phyloP scores from a whole-genome alignment of 306 rosid genomes.

The Vigna radiata region DNA sequence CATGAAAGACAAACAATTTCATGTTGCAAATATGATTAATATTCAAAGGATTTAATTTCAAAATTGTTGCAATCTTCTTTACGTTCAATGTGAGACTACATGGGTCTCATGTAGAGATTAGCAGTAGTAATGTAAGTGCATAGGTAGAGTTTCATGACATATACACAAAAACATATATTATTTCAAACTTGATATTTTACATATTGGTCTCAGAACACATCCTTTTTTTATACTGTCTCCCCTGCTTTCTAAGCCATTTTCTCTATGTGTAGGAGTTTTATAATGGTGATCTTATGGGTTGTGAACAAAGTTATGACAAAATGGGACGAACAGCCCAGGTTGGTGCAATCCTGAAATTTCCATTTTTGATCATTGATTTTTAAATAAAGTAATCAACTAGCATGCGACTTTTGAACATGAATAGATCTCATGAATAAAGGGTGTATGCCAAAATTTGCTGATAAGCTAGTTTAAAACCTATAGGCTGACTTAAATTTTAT shows the following conservation, averaged over 20 bases:
- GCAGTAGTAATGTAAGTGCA: slow-evolving; percentile 13
- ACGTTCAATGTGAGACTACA: slow-evolving; percentile 21
- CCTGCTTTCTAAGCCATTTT: slow-evolving; percentile 40
- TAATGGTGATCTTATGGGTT: slow-evolving; percentile 78
- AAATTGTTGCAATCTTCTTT: slow-evolving; percentile 11
- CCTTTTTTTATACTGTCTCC: slow-evolving; percentile 21
- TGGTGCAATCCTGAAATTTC: slow-evolving; percentile 42
- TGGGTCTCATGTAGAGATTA: slow-evolving; percentile 23
- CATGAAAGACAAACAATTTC: neutral
- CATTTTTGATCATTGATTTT: neutral
- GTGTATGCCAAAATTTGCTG: neutral
- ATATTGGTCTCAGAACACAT: slow-evolving; percentile 5
- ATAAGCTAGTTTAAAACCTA: neutral
- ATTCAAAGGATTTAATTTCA: neutral
- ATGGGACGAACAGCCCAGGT: slow-evolving; percentile 97
- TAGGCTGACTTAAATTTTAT: neutral
- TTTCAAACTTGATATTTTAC: slow-evolving; percentile 32
- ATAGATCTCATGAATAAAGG: neutral
- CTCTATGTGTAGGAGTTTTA: slow-evolving; percentile 66
- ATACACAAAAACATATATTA: neutral
- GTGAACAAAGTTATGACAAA: slow-evolving; percentile 84
- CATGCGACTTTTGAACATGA: neutral
- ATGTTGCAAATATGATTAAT: neutral
- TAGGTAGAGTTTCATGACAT: slow-evolving; percentile 27
- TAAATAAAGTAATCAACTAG: slow-evolving; percentile 3